These are phyloP conservation scores for Annulohypoxylon nitens DNA, from an alignment of 495 filamentous ascomycete species.

Conservation along the genomic window DNA sequence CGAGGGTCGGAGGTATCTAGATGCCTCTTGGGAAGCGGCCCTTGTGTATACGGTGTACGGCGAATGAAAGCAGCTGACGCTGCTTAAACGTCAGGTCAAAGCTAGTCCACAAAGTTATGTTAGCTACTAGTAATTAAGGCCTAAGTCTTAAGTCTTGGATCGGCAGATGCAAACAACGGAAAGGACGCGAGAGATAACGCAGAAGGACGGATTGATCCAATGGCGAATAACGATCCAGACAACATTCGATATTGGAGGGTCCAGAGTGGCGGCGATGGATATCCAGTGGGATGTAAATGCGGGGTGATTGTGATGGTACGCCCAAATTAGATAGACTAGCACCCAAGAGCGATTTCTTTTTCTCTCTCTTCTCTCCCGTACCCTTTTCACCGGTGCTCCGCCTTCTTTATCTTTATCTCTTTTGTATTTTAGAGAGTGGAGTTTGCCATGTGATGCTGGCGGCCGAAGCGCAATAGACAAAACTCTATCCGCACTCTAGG, in stretches of 20 bases:
- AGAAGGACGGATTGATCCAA: constrained; percentile 40
- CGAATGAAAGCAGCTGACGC: constrained; percentile 45
- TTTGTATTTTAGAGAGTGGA: constrained; percentile 26
- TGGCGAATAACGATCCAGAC: constrained; percentile 35
- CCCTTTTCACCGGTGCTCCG: constrained; percentile 1
- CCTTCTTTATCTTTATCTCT: constrained; percentile 20
- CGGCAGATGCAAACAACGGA: constrained; percentile 36
- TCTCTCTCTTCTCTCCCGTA: constrained; percentile 2
- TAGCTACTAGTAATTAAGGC: constrained; percentile 30
- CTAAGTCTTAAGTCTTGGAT: constrained; percentile 3
- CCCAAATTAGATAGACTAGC: constrained; percentile 23
- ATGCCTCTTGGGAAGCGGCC: constrained; percentile 35
- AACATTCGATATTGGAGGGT: constrained; percentile 20
- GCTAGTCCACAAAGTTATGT: constrained; percentile 36
- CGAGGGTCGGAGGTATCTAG: constrained; percentile 34
- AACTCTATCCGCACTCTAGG: constrained; percentile 34
- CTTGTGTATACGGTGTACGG: constrained; percentile 31
- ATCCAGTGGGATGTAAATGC: constrained; percentile 28
- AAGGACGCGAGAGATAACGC: constrained; percentile 38
- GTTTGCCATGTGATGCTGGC: constrained; percentile 40
- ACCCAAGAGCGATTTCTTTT: constrained; percentile 8
- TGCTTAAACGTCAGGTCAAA: constrained; percentile 46
- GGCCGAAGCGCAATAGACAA: constrained; percentile 24
- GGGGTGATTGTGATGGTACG: constrained; percentile 37
- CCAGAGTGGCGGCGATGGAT: constrained; percentile 38